phyloP scores from a whole-genome alignment of 1,139 yeast genomes.

The Arxiozyma telluris region DNA sequence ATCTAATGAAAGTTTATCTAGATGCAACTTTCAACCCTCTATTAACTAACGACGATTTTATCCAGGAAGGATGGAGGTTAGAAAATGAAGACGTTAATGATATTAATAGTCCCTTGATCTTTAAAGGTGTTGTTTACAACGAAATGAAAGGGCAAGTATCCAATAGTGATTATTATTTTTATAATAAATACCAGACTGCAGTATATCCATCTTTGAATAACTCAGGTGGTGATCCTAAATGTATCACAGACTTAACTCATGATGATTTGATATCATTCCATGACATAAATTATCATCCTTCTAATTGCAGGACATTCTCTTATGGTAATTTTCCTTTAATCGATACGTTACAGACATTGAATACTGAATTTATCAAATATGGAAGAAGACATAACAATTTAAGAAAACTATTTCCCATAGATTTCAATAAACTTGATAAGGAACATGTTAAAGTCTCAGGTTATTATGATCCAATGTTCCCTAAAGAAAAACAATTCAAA shows the following conservation, averaged over 20 bases:
- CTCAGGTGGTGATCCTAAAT: slow-evolving; percentile 90
- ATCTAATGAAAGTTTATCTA: slow-evolving; percentile 78
- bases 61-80: slow-evolving; percentile 97
- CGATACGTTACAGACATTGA: slow-evolving; percentile 52
- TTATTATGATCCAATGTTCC: slow-evolving; percentile 78
- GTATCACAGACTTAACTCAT: slow-evolving; percentile 65
- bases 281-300: slow-evolving; percentile 69
- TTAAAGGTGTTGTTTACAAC: slow-evolving; percentile 94
- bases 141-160: slow-evolving; percentile 98
- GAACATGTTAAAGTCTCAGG: slow-evolving; percentile 45
- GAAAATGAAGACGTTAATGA: slow-evolving; percentile 63
- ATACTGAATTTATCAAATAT: slow-evolving; percentile 43
- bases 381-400: slow-evolving; percentile 37
- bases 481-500: slow-evolving; percentile 61
- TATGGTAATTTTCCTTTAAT: slow-evolving; percentile 70
- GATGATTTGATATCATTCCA: slow-evolving; percentile 75
- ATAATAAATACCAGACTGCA: slow-evolving; percentile 77
- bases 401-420: slow-evolving; percentile 37
- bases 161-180: slow-evolving; percentile 75
- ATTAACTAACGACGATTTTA: slow-evolving; percentile 68
- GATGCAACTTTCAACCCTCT: slow-evolving; percentile 83
- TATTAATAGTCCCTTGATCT: slow-evolving; percentile 48
- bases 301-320: slow-evolving; percentile 78
- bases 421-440: slow-evolving; percentile 32
- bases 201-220: slow-evolving; percentile 77